Percentiles rank a stretch among this genome's conserved stretches.
These are phyloP conservation scores for Mycosphaerella sp. DNA, from an alignment of 2,329 filamentous ascomycete species.

Conservation along the genomic window DNA sequence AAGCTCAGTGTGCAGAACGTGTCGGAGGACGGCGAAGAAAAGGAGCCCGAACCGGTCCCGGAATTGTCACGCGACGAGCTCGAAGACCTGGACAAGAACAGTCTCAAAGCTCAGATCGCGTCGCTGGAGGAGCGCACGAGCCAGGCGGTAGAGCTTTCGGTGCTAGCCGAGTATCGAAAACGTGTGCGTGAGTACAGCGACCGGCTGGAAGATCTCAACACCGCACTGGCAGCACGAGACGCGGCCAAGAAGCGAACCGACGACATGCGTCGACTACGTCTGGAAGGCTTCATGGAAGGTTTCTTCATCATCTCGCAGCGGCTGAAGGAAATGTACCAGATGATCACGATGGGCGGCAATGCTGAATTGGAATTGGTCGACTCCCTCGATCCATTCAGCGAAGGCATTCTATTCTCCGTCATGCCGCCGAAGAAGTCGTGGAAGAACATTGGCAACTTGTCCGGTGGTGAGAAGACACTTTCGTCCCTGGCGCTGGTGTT, in stretches of 20 bases:
- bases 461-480: conserved; percentile 94
- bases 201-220: conserved; percentile 75
- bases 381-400: conserved; percentile 89
- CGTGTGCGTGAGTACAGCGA: conserved; percentile 75
- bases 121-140: conserved; percentile 68
- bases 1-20: conserved; percentile 81
- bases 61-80: conserved; percentile 69
- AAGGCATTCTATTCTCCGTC: conserved; percentile 93
- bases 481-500: conserved; percentile 94
- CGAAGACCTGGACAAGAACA: conserved; percentile 55
- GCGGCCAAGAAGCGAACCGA: conserved; percentile 86
- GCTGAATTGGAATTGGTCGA: conserved; percentile 96
- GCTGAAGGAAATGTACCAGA: conserved; percentile 99
- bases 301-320: conserved; percentile 90
- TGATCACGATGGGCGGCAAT: conserved; percentile 99
- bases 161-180: conserved; percentile 81
- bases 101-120: conserved; percentile 58
- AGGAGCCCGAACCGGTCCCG: conserved; percentile 57
- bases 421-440: conserved; percentile 99
- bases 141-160: conserved; percentile 81
- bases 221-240: conserved; percentile 72
- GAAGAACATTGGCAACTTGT: conserved; percentile 98
- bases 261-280: conserved; percentile 77
- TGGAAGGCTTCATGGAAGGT: conserved; percentile 98
- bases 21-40: conserved; percentile 50